Evolutionary conservation across 2,329 filamentous ascomycete genomes (phyloP).

Genomic region (Phialophora verrucosa): DNA sequence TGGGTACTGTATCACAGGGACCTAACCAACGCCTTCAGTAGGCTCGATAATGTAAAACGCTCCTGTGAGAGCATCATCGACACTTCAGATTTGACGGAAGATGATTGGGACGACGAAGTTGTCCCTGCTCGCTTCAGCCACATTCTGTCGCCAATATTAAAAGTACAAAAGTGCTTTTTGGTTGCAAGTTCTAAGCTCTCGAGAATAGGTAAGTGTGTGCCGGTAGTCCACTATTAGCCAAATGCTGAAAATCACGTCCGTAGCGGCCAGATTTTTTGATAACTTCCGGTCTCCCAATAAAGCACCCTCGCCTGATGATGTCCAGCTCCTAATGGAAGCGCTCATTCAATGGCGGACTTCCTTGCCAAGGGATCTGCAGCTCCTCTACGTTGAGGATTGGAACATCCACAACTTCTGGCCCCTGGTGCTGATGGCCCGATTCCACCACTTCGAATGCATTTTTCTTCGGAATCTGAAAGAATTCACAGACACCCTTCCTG

Average conservation of each 20-base stretch:
- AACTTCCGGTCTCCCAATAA: no score
- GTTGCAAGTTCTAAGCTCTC: no score
- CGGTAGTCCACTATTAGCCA: no score
- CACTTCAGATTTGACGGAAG: neutral
- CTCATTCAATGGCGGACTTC: neutral
- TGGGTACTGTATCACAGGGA: neutral
- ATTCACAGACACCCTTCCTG: neutral
- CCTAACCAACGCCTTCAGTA: neutral
- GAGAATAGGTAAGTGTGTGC: no score
- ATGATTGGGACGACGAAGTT: constrained; percentile 1
- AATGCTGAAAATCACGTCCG: no score
- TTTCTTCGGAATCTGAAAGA: neutral
- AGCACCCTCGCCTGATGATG: no score
- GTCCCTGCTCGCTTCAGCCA: neutral
- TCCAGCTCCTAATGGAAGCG: neutral
- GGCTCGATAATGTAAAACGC: neutral
- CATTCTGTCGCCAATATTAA: neutral
- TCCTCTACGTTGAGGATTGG: neutral
- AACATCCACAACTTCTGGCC: neutral
- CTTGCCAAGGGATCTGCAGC: neutral
- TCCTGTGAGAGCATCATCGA: neutral
- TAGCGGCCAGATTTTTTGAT: no score
- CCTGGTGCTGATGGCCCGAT: neutral
- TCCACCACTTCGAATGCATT: neutral
- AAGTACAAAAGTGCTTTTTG: no score